Conservation (phyloP, 2,329 filamentous ascomycete genomes). For the Chrysoporthe puriensis region DNA sequence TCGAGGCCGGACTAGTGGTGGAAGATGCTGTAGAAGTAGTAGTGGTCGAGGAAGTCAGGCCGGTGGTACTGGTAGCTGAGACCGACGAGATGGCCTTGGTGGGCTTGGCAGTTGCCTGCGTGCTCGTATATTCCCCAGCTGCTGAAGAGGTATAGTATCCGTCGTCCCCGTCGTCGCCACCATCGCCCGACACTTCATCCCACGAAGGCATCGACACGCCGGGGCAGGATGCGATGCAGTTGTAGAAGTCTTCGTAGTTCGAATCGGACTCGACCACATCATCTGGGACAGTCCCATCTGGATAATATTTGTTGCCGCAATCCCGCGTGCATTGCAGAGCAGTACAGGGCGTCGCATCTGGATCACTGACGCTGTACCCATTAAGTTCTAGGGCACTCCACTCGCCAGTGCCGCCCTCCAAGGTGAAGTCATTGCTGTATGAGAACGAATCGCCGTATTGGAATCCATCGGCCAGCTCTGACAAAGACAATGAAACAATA, state of each 20-base stretch:
- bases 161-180: background rate
- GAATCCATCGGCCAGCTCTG: conserved; percentile 27
- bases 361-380: conserved; percentile 16
- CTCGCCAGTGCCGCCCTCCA: conserved; percentile 25
- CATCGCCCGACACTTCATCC: conserved; percentile 18
- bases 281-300: background rate
- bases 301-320: conserved; percentile 25
- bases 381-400: conserved; percentile 27
- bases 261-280: background rate
- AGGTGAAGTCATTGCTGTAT: conserved; percentile 27
- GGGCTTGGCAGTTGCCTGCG: background rate
- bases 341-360: conserved; percentile 22
- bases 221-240: conserved; percentile 3
- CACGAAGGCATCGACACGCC: conserved; percentile 1
- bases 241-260: background rate
- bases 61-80: background rate
- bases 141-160: background rate
- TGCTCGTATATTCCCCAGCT: background rate
- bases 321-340: conserved; percentile 27
- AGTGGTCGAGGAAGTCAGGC: background rate
- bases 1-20: background rate
- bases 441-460: conserved; percentile 17
- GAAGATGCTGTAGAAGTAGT: background rate
- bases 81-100: conserved; percentile 5
- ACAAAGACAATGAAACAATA: conserved; percentile 37